Percentiles rank a stretch among this genome's conserved stretches.
phyloP scores from a whole-genome alignment of 768 basidiomycete genomes.

The Termitomyces sp. region DNA sequence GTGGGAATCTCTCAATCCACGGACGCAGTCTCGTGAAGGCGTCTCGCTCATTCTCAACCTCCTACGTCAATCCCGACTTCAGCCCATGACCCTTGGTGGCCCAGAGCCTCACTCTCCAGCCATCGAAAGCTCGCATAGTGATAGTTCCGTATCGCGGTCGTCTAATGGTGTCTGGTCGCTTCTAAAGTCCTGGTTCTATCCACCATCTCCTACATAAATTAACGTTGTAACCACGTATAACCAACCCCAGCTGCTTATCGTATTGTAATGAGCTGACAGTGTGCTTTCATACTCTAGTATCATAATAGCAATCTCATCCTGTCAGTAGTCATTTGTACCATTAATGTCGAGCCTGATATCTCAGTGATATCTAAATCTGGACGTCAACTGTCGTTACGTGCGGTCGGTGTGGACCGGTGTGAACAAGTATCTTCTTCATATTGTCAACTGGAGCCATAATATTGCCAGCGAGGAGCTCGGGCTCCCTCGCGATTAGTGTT shows the following conservation, averaged over 20 bases:
- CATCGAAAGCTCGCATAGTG: conserved; percentile 14
- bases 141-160: conserved; percentile 6
- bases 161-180: conserved; percentile 34
- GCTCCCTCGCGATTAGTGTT: neutral
- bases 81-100: conserved; percentile 50
- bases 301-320: conserved; percentile 4
- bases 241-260: conserved; percentile 8
- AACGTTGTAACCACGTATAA: conserved; percentile 10
- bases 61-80: conserved; percentile 75
- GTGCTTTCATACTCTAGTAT: neutral
- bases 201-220: conserved; percentile 24
- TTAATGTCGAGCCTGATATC: neutral
- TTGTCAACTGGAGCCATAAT: neutral
- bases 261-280: conserved; percentile 7
- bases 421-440: conserved; percentile 1
- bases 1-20: neutral
- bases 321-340: conserved; percentile 9
- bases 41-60: conserved; percentile 79
- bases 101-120: conserved; percentile 21
- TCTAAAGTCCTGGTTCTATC: conserved; percentile 42
- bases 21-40: conserved; percentile 80
- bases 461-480: neutral
- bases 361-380: neutral
- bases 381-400: neutral
- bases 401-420: conserved; percentile 9